Evolutionary conservation across 2,329 filamentous ascomycete species (phyloP).

Genomic region (Diaporthe batatas): DNA sequence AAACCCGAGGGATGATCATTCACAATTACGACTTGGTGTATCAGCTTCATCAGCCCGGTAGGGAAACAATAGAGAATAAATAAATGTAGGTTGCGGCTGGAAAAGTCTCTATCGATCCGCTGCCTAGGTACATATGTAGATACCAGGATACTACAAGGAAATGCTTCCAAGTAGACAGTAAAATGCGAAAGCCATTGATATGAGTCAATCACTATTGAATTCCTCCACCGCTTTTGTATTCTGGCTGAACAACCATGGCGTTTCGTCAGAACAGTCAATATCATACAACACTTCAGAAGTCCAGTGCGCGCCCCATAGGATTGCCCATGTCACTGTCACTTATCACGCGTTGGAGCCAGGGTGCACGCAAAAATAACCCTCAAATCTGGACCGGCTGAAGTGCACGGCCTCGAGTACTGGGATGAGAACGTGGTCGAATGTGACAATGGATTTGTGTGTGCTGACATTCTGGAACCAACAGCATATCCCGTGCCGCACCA

Average conservation of each 20-base stretch:
- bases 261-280: neutral
- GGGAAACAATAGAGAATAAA: neutral
- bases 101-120: neutral
- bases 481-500: conserved; percentile 1
- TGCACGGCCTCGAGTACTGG: neutral
- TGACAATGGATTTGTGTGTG: conserved; percentile 12
- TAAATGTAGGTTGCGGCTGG: neutral
- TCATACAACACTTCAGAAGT: neutral
- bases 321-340: neutral
- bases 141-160: no score
- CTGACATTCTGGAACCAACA: conserved; percentile 15
- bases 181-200: no score
- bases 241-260: neutral
- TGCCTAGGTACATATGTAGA: no score
- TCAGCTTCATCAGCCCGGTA: neutral
- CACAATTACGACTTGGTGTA: neutral
- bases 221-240: fast-evolving
- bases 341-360: neutral
- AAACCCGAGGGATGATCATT: neutral
- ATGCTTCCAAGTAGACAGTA: no score
- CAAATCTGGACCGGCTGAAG: neutral
- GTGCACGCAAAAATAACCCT: neutral
- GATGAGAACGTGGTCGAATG: neutral
- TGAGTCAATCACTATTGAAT: neutral
- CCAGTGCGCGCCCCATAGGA: neutral